Evolutionary conservation across 31 red algal genomes (phyloP).

Genomic region (Asparagopsis taxiformis): DNA sequence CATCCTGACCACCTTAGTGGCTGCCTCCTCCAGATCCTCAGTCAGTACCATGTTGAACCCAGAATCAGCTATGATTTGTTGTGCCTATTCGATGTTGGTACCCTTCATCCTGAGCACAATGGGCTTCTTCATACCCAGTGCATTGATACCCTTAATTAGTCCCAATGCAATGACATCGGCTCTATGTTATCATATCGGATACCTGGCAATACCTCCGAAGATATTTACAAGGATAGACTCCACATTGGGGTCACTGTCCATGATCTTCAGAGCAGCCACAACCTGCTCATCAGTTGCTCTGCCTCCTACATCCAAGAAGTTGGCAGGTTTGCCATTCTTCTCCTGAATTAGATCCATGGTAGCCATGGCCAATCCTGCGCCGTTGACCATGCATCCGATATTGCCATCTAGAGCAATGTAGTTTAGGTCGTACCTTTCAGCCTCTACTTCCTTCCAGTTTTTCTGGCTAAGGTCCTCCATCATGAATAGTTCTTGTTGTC

Average conservation of each 20-base stretch:
- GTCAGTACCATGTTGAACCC: conserved; percentile 7
- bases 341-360: conserved; percentile 87
- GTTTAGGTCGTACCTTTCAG: conserved; percentile 44
- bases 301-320: conserved; percentile 83
- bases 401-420: conserved; percentile 73
- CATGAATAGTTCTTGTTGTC: conserved; percentile 54
- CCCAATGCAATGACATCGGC: conserved; percentile 76
- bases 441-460: conserved; percentile 61
- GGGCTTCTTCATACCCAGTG: conserved; percentile 32
- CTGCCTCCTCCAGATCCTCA: background rate
- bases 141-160: conserved; percentile 37
- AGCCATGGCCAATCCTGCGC: conserved; percentile 79
- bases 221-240: conserved; percentile 73
- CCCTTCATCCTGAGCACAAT: conserved; percentile 64
- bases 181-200: too few species aligned
- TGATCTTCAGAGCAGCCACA: conserved; percentile 52
- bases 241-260: conserved; percentile 50
- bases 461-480: conserved; percentile 57
- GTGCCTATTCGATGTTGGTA: conserved; percentile 69
- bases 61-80: conserved; percentile 37
- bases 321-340: conserved; percentile 68
- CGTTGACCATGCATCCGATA: conserved; percentile 81
- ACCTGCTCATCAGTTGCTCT: conserved; percentile 68
- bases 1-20: background rate
- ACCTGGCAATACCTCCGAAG: conserved; percentile 79